phyloP scores from a whole-genome alignment of 1,139 yeast species.

The Debaryomyces sp. region DNA sequence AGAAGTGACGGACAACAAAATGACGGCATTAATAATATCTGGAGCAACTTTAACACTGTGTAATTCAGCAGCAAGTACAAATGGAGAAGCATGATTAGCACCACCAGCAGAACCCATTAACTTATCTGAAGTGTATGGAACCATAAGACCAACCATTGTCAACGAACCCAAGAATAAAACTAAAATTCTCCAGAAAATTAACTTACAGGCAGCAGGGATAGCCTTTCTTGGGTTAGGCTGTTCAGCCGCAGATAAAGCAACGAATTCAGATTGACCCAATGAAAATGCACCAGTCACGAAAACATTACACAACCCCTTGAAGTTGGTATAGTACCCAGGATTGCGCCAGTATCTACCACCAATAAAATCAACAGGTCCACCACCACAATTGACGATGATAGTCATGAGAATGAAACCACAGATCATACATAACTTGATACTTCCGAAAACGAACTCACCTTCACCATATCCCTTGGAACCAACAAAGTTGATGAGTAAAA shows the following conservation, averaged over 20 bases:
- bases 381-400: conserved; percentile 32
- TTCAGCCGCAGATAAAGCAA: conserved; percentile 37
- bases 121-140: conserved; percentile 32
- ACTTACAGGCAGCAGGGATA: conserved; percentile 36
- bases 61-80: conserved; percentile 32
- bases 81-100: conserved; percentile 36
- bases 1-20: conserved; percentile 47
- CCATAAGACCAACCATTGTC: conserved; percentile 36
- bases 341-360: conserved; percentile 35
- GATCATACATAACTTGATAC: conserved; percentile 23
- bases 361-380: conserved; percentile 23
- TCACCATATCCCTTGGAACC: conserved; percentile 36
- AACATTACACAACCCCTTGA: conserved; percentile 34
- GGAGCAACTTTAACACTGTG: conserved; percentile 40
- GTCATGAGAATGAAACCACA: conserved; percentile 33
- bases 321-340: conserved; percentile 29
- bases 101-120: conserved; percentile 33
- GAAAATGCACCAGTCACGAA: conserved; percentile 33
- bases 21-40: conserved; percentile 46
- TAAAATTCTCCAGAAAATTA: conserved; percentile 35
- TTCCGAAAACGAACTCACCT: conserved; percentile 33
- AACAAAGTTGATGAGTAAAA: conserved; percentile 26
- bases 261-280: conserved; percentile 33
- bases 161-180: conserved; percentile 36
- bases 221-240: conserved; percentile 36